A percentile compares a stretch with the other conserved stretches of the same genome.
Evolutionary conservation across 2,329 filamentous ascomycete genomes (phyloP).

Genomic region (Aspergillus japonicus): DNA sequence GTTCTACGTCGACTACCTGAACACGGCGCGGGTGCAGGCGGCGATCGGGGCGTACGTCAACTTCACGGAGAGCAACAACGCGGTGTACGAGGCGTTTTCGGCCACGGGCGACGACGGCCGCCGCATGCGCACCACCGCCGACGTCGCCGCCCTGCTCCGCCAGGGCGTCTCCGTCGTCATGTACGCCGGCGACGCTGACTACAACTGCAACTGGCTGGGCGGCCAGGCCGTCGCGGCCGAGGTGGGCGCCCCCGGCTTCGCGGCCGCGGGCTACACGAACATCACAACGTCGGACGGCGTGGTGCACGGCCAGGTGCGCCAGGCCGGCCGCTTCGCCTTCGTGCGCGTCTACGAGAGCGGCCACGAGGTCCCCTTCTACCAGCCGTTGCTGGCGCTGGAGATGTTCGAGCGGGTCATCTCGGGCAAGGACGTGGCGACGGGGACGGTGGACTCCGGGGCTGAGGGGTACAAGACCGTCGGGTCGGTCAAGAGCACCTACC

Average conservation of each 20-base stretch:
- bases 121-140: slow-evolving; percentile 4
- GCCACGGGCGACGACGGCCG: slow-evolving; percentile 10
- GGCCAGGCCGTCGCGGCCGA: slow-evolving; percentile 5
- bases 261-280: slow-evolving; percentile 5
- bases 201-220: slow-evolving; percentile 12
- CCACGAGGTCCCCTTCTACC: slow-evolving; percentile 10
- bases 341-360: slow-evolving; percentile 10
- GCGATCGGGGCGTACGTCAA: slow-evolving; percentile 8
- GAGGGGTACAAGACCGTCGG: background rate
- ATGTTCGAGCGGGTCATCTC: slow-evolving; percentile 5
- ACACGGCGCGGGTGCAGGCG: slow-evolving; percentile 2
- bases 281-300: slow-evolving; percentile 7
- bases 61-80: slow-evolving; percentile 9
- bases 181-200: slow-evolving; percentile 9
- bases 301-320: slow-evolving; percentile 9
- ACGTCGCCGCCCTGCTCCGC: slow-evolving; percentile 2
- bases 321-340: slow-evolving; percentile 7
- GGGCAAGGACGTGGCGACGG: slow-evolving; percentile 4
- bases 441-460: background rate
- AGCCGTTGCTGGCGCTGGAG: slow-evolving; percentile 7
- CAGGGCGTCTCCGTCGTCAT: slow-evolving; percentile 8
- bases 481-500: slow-evolving; percentile 1
- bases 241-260: slow-evolving; percentile 1
- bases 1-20: slow-evolving; percentile 11
- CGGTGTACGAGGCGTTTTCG: slow-evolving; percentile 5